Conservation (phyloP, 2,329 filamentous ascomycete species). For the Emmonsiellopsis sp. region DNA sequence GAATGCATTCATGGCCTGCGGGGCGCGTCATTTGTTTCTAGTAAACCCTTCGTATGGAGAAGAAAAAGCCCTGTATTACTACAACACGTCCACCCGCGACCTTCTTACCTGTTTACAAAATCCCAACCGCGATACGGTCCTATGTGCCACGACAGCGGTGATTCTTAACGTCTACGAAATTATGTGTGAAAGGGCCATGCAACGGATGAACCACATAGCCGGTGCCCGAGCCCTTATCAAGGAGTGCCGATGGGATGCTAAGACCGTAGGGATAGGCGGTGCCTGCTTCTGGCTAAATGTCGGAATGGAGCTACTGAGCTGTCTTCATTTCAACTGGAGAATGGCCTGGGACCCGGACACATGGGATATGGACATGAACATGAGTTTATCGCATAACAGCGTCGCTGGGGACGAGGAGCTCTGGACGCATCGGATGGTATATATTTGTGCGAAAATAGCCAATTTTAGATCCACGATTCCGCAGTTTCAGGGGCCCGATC, state of each 20-base stretch:
- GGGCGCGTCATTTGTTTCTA: slow-evolving; percentile 68
- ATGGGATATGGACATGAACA: slow-evolving; percentile 77
- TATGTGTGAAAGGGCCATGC: slow-evolving; percentile 70
- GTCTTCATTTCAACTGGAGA: slow-evolving; percentile 77
- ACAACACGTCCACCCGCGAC: slow-evolving; percentile 73
- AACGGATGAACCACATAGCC: slow-evolving; percentile 82
- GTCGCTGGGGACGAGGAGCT: slow-evolving; percentile 59
- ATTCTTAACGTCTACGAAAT: slow-evolving; percentile 88
- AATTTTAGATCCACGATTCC: slow-evolving; percentile 70
- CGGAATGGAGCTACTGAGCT: slow-evolving; percentile 80
- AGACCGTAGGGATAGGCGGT: slow-evolving; percentile 65
- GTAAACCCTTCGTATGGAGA: slow-evolving; percentile 61
- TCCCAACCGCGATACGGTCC: slow-evolving; percentile 69
- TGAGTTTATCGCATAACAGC: slow-evolving; percentile 46
- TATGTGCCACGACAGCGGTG: slow-evolving; percentile 80
- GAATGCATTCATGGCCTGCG: slow-evolving; percentile 81
- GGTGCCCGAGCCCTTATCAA: slow-evolving; percentile 78
- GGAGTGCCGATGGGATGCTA: slow-evolving; percentile 81
- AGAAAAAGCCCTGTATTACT: slow-evolving; percentile 72
- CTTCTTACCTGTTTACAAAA: slow-evolving; percentile 71
- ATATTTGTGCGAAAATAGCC: slow-evolving; percentile 75
- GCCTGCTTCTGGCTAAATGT: slow-evolving; percentile 95
- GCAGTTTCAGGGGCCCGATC: slow-evolving; percentile 50
- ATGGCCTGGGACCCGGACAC: slow-evolving; percentile 82
- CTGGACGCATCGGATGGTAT: slow-evolving; percentile 84